Conservation (phyloP, 176 grass and related monocot genomes). For the Carex kokanica region DNA sequence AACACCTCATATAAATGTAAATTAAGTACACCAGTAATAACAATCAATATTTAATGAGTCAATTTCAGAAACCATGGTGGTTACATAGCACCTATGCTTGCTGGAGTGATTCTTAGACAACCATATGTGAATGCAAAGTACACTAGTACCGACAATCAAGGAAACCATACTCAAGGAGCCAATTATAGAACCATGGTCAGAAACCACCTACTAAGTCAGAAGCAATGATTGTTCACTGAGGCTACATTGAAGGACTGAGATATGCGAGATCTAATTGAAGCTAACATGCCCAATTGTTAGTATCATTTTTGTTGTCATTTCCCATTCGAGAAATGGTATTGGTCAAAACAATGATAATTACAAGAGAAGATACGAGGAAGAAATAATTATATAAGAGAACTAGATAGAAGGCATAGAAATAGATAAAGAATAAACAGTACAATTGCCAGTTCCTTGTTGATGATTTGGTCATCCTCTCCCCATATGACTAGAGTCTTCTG, state of each 20-base stretch:
- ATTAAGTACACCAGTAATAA: not conserved
- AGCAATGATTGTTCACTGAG: not conserved
- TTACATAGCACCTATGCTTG: not conserved
- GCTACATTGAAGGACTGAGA: not conserved
- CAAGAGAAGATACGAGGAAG: not conserved
- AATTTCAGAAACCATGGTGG: not conserved
- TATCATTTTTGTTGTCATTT: not conserved
- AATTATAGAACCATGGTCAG: not conserved
- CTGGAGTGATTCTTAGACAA: not conserved
- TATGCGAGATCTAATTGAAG: not conserved
- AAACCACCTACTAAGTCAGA: not conserved
- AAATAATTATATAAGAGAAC: not conserved
- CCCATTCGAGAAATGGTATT: not conserved
- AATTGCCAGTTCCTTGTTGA: conserved; percentile 61
- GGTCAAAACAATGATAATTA: not conserved
- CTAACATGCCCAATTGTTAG: not conserved
- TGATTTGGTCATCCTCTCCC: conserved; percentile 79
- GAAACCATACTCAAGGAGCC: not conserved
- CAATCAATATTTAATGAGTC: not conserved
- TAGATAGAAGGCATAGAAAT: not conserved
- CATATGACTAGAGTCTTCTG: conserved; percentile 75
- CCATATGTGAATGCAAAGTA: not conserved
- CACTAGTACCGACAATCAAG: not conserved
- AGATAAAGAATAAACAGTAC: conserved; percentile 44
- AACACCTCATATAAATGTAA: not conserved